Evolutionary conservation across 2,329 filamentous ascomycete species (phyloP).

Genomic region (Thielaviopsis euricoi): DNA sequence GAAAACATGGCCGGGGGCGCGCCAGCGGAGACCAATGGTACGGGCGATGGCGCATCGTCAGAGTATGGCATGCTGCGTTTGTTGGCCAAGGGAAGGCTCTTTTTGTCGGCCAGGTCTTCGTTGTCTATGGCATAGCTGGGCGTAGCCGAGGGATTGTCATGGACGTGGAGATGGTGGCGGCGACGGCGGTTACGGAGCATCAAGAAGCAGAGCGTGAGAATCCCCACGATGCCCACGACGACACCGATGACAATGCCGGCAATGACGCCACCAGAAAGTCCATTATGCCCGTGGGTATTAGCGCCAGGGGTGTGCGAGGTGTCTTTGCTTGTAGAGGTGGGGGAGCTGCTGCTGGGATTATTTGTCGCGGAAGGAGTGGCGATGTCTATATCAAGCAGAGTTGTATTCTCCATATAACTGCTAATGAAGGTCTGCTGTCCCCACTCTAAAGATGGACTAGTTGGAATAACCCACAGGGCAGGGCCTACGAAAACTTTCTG

Average conservation of each 20-base stretch:
- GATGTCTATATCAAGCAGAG: too few species aligned
- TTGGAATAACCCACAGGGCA: too few species aligned
- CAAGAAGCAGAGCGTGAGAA: slow-evolving; percentile 26
- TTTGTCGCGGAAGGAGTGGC: too few species aligned
- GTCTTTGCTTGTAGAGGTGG: not conserved
- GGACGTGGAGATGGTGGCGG: slow-evolving; percentile 14
- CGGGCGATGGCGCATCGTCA: slow-evolving; percentile 23
- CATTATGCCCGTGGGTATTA: not conserved
- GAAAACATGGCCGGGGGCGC: not conserved
- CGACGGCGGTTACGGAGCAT: slow-evolving; percentile 26
- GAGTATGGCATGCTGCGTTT: slow-evolving; percentile 26
- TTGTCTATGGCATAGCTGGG: slow-evolving; percentile 30
- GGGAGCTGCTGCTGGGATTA: not conserved
- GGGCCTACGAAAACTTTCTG: too few species aligned
- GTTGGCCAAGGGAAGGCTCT: slow-evolving; percentile 12
- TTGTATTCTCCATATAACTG: too few species aligned
- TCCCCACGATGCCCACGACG: slow-evolving; percentile 23
- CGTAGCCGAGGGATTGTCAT: slow-evolving; percentile 14
- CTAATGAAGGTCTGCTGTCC: too few species aligned
- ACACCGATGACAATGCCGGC: slow-evolving; percentile 31
- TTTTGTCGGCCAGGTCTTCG: slow-evolving; percentile 23
- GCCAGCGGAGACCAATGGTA: not conserved
- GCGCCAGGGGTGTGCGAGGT: too few species aligned
- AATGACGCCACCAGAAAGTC: slow-evolving; percentile 26
- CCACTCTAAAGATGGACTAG: too few species aligned